These are phyloP conservation scores for Amanita inopinata DNA, from an alignment of 768 basidiomycete species.

Conservation along the genomic window DNA sequence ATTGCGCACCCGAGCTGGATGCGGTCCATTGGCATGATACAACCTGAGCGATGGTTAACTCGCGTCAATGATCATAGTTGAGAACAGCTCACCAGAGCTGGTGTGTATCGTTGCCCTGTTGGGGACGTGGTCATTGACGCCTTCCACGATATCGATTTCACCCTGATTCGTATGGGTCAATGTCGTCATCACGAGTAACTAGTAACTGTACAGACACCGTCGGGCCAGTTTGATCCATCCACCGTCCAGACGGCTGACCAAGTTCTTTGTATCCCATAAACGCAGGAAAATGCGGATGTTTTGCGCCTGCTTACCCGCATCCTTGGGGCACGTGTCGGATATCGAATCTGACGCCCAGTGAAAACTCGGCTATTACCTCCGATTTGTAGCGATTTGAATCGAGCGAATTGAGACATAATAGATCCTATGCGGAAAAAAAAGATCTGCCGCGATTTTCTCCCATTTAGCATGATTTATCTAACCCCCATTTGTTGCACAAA, in stretches of 20 bases:
- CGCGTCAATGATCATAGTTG: not conserved
- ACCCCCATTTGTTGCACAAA: too few species aligned
- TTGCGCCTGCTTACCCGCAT: conserved; percentile 29
- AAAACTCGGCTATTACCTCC: too few species aligned
- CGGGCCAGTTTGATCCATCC: conserved; percentile 26
- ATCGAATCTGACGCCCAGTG: conserved; percentile 26
- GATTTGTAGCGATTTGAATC: too few species aligned
- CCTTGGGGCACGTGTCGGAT: conserved; percentile 48
- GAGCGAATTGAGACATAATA: too few species aligned
- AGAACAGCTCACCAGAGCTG: conserved; percentile 23
- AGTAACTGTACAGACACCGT: conserved; percentile 15
- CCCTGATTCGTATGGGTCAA: conserved; percentile 23
- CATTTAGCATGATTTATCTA: too few species aligned
- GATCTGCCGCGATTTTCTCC: too few species aligned
- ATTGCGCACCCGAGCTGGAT: conserved; percentile 36
- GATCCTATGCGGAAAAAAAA: too few species aligned
- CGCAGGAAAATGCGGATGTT: not conserved
- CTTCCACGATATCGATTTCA: conserved; percentile 43
- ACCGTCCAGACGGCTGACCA: conserved; percentile 39
- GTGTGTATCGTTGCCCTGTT: conserved; percentile 52
- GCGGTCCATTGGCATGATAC: conserved; percentile 32
- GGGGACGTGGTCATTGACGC: conserved; percentile 45
- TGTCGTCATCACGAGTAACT: not conserved
- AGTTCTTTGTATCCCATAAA: conserved; percentile 16
- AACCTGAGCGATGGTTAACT: conserved; percentile 19